A percentile compares a stretch with the other conserved stretches of the same genome.
Evolutionary conservation across 2,329 filamentous ascomycete species (phyloP).

Genomic region (Fusarium lateritium): DNA sequence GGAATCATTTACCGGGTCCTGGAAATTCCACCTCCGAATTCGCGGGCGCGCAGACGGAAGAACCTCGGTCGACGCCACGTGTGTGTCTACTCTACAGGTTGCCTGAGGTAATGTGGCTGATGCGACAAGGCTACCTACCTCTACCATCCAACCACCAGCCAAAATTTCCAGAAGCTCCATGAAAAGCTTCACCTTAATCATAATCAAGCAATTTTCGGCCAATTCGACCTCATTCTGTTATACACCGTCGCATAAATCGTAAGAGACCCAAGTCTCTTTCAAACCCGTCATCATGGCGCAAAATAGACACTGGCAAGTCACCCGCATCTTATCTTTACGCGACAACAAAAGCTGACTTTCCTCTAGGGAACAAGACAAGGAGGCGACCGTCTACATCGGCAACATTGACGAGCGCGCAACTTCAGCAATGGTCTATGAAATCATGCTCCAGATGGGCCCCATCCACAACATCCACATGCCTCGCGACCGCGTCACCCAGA

Average conservation of each 20-base stretch:
- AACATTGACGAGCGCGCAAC: conserved; percentile 98
- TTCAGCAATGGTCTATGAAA: conserved; percentile 92
- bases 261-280: conserved; percentile 18
- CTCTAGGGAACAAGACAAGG: conserved; percentile 95
- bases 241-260: background rate
- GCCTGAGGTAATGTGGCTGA: conserved; percentile 24
- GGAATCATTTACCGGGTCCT: conserved; percentile 33
- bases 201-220: background rate
- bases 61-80: conserved; percentile 50
- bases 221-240: background rate
- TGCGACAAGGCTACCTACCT: conserved; percentile 34
- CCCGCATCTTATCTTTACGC: conserved; percentile 7
- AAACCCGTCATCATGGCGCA: conserved; percentile 72
- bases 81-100: background rate
- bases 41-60: conserved; percentile 40
- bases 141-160: conserved; percentile 36
- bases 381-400: conserved; percentile 97
- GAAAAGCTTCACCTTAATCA: conserved; percentile 22
- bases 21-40: conserved; percentile 47
- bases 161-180: conserved; percentile 49
- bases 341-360: conserved; percentile 34
- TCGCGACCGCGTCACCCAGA: conserved; percentile 96
- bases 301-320: conserved; percentile 79
- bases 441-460: conserved; percentile 97
- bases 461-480: conserved; percentile 99